Conservation (phyloP, 2,329 filamentous ascomycete species). For the Diplocarpon rosae region DNA sequence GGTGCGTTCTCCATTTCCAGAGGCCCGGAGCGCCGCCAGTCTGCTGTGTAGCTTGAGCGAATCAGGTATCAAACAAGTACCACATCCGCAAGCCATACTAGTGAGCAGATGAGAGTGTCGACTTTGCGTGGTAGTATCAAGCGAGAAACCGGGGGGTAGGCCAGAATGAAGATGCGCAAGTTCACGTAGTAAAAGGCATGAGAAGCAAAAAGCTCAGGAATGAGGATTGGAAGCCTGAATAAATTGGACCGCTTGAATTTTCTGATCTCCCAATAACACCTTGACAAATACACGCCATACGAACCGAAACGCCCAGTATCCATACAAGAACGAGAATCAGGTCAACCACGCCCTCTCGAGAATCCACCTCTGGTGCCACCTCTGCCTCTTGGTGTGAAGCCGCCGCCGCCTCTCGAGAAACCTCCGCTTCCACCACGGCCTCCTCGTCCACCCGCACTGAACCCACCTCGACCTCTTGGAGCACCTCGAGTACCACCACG, state of each 20-base stretch:
- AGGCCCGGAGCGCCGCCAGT: too few relatives aligned
- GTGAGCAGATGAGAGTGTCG: too few relatives aligned
- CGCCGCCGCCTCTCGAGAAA: constrained; percentile 27
- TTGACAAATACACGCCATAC: constrained; percentile 2
- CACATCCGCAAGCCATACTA: too few relatives aligned
- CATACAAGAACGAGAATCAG: constrained; percentile 11
- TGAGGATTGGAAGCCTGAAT: background rate
- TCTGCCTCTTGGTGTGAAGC: constrained; percentile 25
- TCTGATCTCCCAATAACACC: background rate
- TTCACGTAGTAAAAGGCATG: background rate
- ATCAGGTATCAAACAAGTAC: too few relatives aligned
- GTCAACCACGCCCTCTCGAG: constrained; percentile 24
- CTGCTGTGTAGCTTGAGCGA: too few relatives aligned
- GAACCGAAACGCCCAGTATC: constrained; percentile 22
- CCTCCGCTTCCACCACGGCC: constrained; percentile 29
- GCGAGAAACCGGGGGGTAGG: too few relatives aligned
- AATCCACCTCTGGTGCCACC: constrained; percentile 25
- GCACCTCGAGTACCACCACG: constrained; percentile 37
- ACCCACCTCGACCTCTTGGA: constrained; percentile 42
- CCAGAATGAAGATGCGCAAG: background rate
- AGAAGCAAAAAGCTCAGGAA: background rate
- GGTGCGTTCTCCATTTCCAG: too few relatives aligned
- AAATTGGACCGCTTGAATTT: background rate
- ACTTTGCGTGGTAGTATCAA: too few relatives aligned
- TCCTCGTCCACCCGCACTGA: constrained; percentile 33